Conservation (phyloP, 1,284 basidiomycete species). For the Amylostereum chailletii region DNA sequence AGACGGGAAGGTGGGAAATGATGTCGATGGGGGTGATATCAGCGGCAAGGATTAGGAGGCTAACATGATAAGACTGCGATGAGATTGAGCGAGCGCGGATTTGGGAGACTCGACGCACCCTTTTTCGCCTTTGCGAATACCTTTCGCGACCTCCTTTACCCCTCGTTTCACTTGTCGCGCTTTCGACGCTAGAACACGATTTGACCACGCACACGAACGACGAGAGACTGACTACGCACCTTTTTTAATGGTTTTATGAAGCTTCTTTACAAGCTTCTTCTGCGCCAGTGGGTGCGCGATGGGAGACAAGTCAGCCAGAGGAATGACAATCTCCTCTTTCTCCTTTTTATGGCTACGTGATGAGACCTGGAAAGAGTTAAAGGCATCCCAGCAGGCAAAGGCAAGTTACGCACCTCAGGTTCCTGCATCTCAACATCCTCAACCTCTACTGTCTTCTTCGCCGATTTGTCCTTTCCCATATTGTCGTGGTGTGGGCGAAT, state of each 20-base stretch:
- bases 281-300: conserved; percentile 86
- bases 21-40: conserved; percentile 99
- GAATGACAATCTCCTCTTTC: conserved; percentile 57
- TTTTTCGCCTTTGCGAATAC: conserved; percentile 91
- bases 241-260: conserved; percentile 90
- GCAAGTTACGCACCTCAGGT: conserved; percentile 27
- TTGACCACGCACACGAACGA: not conserved
- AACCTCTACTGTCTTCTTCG: conserved; percentile 36
- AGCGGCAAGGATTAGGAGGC: conserved; percentile 87
- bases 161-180: conserved; percentile 88
- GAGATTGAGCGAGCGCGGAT: conserved; percentile 4
- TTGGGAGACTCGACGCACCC: conserved; percentile 47
- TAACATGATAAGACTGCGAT: conserved; percentile 21
- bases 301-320: conserved; percentile 78
- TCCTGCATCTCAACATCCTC: conserved; percentile 49
- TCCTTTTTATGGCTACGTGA: conserved; percentile 43
- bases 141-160: conserved; percentile 96
- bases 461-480: conserved; percentile 67
- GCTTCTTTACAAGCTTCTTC: conserved; percentile 87
- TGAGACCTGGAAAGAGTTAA: conserved; percentile 21
- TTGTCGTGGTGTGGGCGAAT: not conserved
- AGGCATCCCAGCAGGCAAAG: not conserved
- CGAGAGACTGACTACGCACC: conserved; percentile 35
- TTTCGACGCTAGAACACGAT: conserved; percentile 65
- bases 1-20: conserved; percentile 90